phyloP scores from a whole-genome alignment of 2,329 filamentous ascomycete genomes.

The Scytalidium lignicola region DNA sequence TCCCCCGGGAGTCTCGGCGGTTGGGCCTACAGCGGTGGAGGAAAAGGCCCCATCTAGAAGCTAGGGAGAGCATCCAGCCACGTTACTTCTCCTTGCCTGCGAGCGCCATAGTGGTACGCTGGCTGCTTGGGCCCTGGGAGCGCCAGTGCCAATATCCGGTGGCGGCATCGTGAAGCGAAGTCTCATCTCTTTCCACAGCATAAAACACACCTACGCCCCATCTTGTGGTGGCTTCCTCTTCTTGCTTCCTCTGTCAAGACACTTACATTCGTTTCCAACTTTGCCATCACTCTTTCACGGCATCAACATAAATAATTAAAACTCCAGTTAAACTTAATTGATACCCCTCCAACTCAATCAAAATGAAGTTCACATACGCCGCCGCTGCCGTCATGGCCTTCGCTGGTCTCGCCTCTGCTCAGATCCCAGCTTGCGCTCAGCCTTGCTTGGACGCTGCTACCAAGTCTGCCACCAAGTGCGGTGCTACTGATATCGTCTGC shows the following conservation, averaged over 20 bases:
- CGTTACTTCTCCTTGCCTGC: too few species aligned
- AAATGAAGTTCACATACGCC: constrained; percentile 18
- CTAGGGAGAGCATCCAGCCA: too few species aligned
- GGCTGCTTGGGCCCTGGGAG: too few species aligned
- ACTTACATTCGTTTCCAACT: not conserved
- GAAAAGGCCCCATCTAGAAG: too few species aligned
- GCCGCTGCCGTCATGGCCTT: constrained; percentile 12
- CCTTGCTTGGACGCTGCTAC: constrained; percentile 17
- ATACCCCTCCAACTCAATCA: constrained; percentile 3
- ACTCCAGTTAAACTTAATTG: not conserved
- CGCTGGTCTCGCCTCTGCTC: constrained; percentile 8
- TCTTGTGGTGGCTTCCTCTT: not conserved
- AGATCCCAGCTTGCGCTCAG: constrained; percentile 17
- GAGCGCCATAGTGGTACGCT: too few species aligned
- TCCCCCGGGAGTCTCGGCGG: too few species aligned
- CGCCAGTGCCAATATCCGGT: too few species aligned
- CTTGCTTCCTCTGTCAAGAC: not conserved
- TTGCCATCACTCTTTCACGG: constrained; percentile 3
- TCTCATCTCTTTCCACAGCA: not conserved
- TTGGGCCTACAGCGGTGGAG: too few species aligned
- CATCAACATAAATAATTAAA: not conserved
- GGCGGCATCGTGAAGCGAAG: not conserved
- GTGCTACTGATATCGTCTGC: constrained; percentile 12
- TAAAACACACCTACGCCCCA: not conserved
- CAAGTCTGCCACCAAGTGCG: constrained; percentile 13